A percentile compares a stretch with the other conserved stretches of the same genome.
Conservation (phyloP, 495 filamentous ascomycete species). For the Xylaria palmicola region DNA sequence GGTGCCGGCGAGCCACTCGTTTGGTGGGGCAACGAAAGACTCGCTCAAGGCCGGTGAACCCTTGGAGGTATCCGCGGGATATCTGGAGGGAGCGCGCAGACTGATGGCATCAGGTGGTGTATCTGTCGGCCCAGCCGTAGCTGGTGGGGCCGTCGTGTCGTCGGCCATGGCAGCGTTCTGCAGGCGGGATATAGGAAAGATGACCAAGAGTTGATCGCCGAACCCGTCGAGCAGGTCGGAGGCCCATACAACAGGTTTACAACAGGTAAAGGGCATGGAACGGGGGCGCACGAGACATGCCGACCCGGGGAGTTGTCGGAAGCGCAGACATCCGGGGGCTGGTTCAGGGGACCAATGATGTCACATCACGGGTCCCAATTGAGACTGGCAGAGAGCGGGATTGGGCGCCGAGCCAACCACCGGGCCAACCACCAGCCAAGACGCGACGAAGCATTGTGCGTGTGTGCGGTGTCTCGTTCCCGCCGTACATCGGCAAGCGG, state of each 20-base stretch:
- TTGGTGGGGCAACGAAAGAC: slow-evolving; percentile 50
- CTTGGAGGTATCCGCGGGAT: slow-evolving; percentile 28
- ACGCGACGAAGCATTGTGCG: not conserved
- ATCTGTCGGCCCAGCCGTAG: not conserved
- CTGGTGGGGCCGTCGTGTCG: not conserved
- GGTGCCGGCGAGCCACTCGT: slow-evolving; percentile 61
- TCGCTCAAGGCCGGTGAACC: slow-evolving; percentile 20
- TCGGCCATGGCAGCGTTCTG: slow-evolving; percentile 18
- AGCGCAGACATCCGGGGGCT: slow-evolving; percentile 1
- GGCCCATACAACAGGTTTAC: too few species aligned
- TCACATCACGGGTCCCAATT: not conserved
- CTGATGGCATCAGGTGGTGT: slow-evolving; percentile 22
- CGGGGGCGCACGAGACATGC: too few species aligned
- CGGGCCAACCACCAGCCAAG: not conserved
- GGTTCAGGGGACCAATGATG: slow-evolving; percentile 7
- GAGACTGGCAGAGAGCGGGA: not conserved
- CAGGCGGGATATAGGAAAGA: not conserved
- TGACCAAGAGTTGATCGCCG: too few species aligned
- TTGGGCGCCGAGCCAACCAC: not conserved
- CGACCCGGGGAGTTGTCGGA: too few species aligned
- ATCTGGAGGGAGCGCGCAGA: slow-evolving; percentile 47
- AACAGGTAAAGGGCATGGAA: too few species aligned
- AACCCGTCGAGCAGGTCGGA: too few species aligned
- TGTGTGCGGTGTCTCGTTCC: not conserved
- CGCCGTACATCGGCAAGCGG: slow-evolving; percentile 1